Base-by-base conservation (phyloP, 805 yeast genomes). In the Candida krabiensis region DNA sequence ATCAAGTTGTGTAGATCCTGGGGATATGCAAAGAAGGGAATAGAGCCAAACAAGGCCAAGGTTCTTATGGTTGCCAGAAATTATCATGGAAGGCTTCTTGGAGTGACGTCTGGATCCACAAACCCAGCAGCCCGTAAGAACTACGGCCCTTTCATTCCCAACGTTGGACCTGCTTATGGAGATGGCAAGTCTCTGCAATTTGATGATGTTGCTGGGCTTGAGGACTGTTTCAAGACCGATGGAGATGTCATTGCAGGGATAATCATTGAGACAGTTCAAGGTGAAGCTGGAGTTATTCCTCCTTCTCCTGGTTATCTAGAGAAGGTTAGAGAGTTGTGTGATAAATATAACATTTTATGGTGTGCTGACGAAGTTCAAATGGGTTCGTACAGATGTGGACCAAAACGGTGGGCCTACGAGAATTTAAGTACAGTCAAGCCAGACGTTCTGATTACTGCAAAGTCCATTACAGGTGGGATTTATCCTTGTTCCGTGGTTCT, bases 61-160 rank as follows among this genome's bases (percentile, higher is more conserved):
- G 59, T 66, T 30, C 37, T 66, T 41, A 64, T 67, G 40, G 57
- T 61, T 16, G 51, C 52, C 4, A 53, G 52, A 30, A 67, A 67
- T 21, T 67, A 64, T 41, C 70, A 66, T 37, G 71, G 71, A 9
- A 63, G 67, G 40, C 60, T 67, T 1, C 47, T 64, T 27, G 69
- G 68, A 21, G 70, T 65, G 13, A 64, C 65, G 53, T 63, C 69
- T 12, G 67, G 63, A 5, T 63, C 58, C 2, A 50, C 53, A 7
- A 55, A 67, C 43, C 61, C 56, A 24, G 52, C 56, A 2, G 56
- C 63, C 1, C 57, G 56, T 26, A 58, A 58, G 7, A 63, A 63
- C 57, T 69, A 66, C 38, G 56, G 60, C 21, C 57, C 48, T 31
- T 61, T 40, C 52, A 53, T 47, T 39, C 58, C 49, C 44, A 57